phyloP scores from a whole-genome alignment of 2,329 filamentous ascomycete genomes.

The Coniochaeta sp. region DNA sequence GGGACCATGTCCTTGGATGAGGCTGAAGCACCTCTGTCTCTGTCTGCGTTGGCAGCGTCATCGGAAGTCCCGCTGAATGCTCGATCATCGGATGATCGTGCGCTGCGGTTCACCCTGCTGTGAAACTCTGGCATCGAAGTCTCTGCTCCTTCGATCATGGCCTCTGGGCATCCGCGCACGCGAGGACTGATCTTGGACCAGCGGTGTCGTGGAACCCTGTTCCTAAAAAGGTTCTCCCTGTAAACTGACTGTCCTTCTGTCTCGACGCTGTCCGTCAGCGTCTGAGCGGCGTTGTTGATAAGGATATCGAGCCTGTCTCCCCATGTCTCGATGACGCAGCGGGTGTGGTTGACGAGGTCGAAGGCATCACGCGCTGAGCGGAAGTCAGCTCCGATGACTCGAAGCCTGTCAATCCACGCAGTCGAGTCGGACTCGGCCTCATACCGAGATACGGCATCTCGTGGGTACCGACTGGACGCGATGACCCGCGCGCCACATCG shows the following conservation, averaged over 20 bases:
- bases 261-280: conserved; percentile 23
- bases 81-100: neutral
- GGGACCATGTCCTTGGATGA: conserved; percentile 4
- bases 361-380: conserved; percentile 7
- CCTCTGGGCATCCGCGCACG: conserved; percentile 10
- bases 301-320: conserved; percentile 19
- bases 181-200: conserved; percentile 2
- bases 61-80: neutral
- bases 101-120: neutral
- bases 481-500: conserved; percentile 25
- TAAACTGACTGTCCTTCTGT: conserved; percentile 20
- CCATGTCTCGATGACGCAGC: neutral
- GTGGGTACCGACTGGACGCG: conserved; percentile 26
- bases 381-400: conserved; percentile 8
- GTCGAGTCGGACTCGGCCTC: conserved; percentile 10
- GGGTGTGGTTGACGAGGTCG: neutral
- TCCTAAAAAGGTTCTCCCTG: neutral
- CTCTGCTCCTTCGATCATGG: conserved; percentile 4
- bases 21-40: neutral
- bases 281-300: conserved; percentile 31
- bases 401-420: conserved; percentile 11
- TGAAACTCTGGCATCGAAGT: neutral
- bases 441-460: conserved; percentile 23
- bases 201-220: neutral
- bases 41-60: neutral